Conservation (phyloP, 306 rosid genomes). For the Ochetophila trinervis region DNA sequence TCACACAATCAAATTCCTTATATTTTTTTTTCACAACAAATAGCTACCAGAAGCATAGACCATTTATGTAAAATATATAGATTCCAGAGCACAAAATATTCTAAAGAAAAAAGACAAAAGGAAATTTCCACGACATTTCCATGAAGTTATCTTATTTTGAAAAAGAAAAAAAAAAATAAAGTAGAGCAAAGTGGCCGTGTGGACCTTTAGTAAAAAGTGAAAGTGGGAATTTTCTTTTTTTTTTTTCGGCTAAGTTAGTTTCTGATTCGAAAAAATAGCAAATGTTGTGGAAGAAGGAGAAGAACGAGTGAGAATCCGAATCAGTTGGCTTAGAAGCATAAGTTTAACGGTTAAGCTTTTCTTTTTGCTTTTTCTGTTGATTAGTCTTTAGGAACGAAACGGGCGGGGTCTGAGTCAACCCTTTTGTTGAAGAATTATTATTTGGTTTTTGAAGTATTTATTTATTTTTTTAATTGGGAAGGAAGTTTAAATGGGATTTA, state of each 20-base stretch:
- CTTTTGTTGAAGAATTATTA: too few relatives aligned
- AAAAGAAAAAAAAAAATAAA: slow-evolving; percentile 5
- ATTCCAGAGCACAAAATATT: not conserved
- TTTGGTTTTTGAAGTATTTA: too few relatives aligned
- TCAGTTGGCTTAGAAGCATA: too few relatives aligned
- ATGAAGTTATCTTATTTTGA: not conserved
- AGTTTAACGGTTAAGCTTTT: too few relatives aligned
- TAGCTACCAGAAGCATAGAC: not conserved
- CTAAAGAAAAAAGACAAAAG: not conserved
- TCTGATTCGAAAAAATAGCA: slow-evolving; percentile 11
- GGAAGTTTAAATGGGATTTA: too few relatives aligned
- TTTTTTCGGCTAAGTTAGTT: not conserved
- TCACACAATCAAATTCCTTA: not conserved
- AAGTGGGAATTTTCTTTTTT: not conserved
- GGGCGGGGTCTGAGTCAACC: too few relatives aligned
- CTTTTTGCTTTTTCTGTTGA: too few relatives aligned
- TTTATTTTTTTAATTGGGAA: too few relatives aligned
- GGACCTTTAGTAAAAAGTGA: not conserved
- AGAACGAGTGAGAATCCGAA: not conserved
- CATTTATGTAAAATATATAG: not conserved
- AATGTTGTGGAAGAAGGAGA: not conserved
- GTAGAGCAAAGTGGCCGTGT: not conserved
- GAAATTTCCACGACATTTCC: slow-evolving; percentile 16
- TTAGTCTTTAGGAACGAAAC: too few relatives aligned
- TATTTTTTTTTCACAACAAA: not conserved